Evolutionary conservation across 345 rosid species (phyloP).

Genomic region (Sisymbrium altissimum): DNA sequence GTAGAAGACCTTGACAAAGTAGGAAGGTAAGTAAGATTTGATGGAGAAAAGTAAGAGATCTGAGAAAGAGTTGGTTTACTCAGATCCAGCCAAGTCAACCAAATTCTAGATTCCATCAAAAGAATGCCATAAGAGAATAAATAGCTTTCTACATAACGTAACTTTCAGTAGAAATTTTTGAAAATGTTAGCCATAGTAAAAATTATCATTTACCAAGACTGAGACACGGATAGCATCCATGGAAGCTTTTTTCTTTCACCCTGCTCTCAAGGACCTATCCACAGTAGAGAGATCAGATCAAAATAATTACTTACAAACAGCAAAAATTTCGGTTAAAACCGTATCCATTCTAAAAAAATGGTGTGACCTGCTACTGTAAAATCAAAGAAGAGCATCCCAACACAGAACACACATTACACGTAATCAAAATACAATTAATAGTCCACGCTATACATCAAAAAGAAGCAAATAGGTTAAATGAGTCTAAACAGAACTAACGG

Average conservation of each 20-base stretch:
- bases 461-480: conserved; percentile 8
- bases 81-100: no score
- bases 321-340: no score
- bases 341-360: no score
- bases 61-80: no score
- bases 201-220: conserved; percentile 55
- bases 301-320: no score
- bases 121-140: neutral
- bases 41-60: no score
- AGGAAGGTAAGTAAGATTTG: no score
- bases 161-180: conserved; percentile 1
- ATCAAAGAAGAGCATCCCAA: no score
- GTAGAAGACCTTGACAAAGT: no score
- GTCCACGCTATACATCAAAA: conserved; percentile 60
- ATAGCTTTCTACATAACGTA: neutral
- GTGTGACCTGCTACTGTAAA: no score
- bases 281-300: no score
- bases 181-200: neutral
- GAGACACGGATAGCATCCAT: conserved; percentile 83
- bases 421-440: conserved; percentile 62
- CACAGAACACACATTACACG: no score
- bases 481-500: conserved; percentile 8
- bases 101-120: neutral
- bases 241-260: conserved; percentile 44
- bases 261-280: conserved; percentile 34